Evolutionary conservation across 192 early-diverging fungal species (phyloP).

Genomic region (Phycomyces nitens): DNA sequence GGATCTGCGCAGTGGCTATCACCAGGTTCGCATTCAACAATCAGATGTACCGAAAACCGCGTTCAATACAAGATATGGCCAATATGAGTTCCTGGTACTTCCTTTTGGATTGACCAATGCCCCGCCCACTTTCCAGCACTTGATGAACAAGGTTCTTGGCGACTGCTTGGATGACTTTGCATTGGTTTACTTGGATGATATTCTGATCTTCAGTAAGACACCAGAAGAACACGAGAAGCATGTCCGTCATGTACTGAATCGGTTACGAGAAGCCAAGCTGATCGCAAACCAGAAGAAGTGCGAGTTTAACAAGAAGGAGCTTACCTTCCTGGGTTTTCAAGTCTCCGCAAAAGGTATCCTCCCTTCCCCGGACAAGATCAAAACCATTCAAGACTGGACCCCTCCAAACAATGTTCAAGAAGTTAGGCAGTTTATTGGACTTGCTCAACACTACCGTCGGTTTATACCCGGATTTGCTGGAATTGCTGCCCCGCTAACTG

Average conservation of each 20-base stretch:
- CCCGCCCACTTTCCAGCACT: conserved; percentile 12
- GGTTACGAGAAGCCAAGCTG: conserved; percentile 3
- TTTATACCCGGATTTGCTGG: conserved; percentile 21
- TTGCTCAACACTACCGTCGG: conserved; percentile 22
- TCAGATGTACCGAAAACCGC: conserved; percentile 37
- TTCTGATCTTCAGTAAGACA: conserved; percentile 33
- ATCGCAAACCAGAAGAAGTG: conserved; percentile 11
- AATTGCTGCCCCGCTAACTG: conserved; percentile 20
- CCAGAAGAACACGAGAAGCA: conserved; percentile 35
- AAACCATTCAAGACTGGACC: conserved; percentile 19
- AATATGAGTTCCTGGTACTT: conserved; percentile 17
- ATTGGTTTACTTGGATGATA: conserved; percentile 46
- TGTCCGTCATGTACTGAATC: conserved; percentile 8
- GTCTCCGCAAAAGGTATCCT: conserved; percentile 27
- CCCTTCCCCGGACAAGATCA: conserved; percentile 20
- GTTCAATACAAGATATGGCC: conserved; percentile 22
- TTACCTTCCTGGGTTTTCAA: conserved; percentile 30
- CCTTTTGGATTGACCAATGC: conserved; percentile 34
- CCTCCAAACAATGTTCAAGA: conserved; percentile 16
- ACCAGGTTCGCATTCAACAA: conserved; percentile 37
- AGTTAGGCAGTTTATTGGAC: conserved; percentile 19
- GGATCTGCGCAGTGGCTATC: conserved; percentile 40
- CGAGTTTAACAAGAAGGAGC: not conserved
- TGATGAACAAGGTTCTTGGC: conserved; percentile 12
- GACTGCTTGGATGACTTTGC: conserved; percentile 8